A percentile compares a stretch with the other conserved stretches of the same genome.
phyloP scores from a whole-genome alignment of 345 rosid species.

The Viola odorata region DNA sequence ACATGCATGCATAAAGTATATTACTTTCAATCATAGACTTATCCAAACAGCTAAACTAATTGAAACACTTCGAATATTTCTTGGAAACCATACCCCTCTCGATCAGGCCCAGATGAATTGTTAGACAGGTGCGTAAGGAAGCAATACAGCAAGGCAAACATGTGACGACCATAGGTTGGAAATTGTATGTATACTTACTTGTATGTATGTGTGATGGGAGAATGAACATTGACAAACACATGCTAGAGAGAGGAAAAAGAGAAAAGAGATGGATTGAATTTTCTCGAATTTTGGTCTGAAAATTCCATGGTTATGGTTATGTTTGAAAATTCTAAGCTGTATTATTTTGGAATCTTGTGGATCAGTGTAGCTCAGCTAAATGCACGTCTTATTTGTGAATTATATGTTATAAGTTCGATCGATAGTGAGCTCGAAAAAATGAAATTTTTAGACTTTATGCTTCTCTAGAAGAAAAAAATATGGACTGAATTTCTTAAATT shows the following conservation, averaged over 20 bases:
- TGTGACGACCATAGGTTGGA: constrained; percentile 7
- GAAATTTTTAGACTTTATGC: no score
- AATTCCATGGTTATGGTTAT: no score
- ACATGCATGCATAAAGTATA: not conserved
- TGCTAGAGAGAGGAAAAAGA: not conserved
- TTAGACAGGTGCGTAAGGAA: constrained; percentile 1
- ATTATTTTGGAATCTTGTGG: no score
- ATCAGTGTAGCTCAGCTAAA: no score
- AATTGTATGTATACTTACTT: no score
- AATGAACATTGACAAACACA: not conserved
- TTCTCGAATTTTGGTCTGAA: no score
- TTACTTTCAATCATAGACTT: not conserved
- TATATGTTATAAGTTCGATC: no score
- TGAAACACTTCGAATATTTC: not conserved
- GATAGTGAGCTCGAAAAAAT: no score
- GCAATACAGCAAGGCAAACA: constrained; percentile 30
- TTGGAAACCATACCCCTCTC: not conserved
- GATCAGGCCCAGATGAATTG: not conserved
- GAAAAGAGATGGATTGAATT: not conserved
- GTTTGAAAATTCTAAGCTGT: no score
- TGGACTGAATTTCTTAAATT: no score
- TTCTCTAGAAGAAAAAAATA: no score
- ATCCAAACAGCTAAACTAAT: not conserved
- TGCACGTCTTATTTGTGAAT: no score
- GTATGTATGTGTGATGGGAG: not conserved